Evolutionary conservation across 2,329 filamentous ascomycete genomes (phyloP), one percentile per base, ranked within the genome.

Genomic region (Fusarium drepaniforme): DNA sequence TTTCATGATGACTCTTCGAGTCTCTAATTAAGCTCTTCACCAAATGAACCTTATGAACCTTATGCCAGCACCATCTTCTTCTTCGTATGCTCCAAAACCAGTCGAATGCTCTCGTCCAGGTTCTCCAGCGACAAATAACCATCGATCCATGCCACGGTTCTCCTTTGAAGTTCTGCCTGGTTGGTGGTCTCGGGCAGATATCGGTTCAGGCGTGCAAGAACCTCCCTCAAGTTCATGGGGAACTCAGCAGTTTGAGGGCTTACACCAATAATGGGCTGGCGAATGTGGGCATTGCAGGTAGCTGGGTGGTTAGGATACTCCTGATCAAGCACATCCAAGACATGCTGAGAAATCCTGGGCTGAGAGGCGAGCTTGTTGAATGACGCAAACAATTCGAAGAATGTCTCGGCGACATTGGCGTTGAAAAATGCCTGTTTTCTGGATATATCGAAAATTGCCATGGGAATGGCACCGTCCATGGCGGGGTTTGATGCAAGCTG

Each of bases 391-490:
- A 97, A 89, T 78, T 93, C 86, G 83, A 97, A 98, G 84, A 98
- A 98, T 25, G 89, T 85, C 78, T 93, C 91, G 4, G 91, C 94
- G 8, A 95, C 88, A 1, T 86, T 85, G 2, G 91, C 84, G 70
- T 89, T 90, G 81, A 92, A 91, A 75, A 93, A 91, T 63, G 93
- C 90, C 78, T 98, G 92, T 82, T 93, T 94, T 85, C 92, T 91
- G 8, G 95, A 93, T 25, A 94, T 91, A 79, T 98, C 95, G 80
- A 98, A 98, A 58, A 99, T 94, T 44, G 96, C 95, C 66, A 95
- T 90, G 3, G 97, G 96, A 76, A 99, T 98, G 18, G 95, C 97
- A n/a, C 97, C 97, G 70, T 93, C 94, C 73, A 98, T 88, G 12
- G 95, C 95, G 5, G 96, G 95, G 58, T 95, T 96, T 67, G 90